Percentiles rank a stretch among this genome's conserved stretches.
phyloP scores from a whole-genome alignment of 257 asterid genomes.

The Solanum clarkiae region DNA sequence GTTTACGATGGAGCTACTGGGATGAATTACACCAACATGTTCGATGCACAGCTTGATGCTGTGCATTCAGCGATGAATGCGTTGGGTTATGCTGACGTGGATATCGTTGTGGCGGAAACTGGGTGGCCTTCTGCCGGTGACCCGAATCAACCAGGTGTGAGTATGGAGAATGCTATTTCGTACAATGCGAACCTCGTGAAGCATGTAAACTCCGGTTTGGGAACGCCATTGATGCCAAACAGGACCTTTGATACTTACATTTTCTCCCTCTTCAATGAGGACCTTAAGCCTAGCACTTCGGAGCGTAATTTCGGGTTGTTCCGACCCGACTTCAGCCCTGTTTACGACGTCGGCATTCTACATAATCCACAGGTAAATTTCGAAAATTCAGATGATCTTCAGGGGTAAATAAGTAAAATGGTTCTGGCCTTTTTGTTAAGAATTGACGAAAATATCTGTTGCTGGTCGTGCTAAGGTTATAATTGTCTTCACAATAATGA shows the following conservation, averaged over 20 bases:
- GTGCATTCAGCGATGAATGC: too few species aligned
- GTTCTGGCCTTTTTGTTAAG: slow-evolving; percentile 4
- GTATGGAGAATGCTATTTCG: slow-evolving; percentile 19
- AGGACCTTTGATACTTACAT: slow-evolving; percentile 32
- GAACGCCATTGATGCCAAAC: slow-evolving; percentile 43
- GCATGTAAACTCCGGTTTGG: slow-evolving; percentile 30
- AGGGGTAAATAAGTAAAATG: not conserved
- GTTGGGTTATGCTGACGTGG: too few species aligned
- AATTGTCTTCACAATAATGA: slow-evolving; percentile 19
- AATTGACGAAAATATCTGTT: slow-evolving; percentile 19
- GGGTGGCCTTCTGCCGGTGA: slow-evolving; percentile 12
- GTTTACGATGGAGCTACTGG: slow-evolving; percentile 7
- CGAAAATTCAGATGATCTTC: not conserved
- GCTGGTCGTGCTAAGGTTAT: slow-evolving; percentile 21
- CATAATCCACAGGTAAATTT: not conserved
- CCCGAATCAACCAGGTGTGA: slow-evolving; percentile 19
- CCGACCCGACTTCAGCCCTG: slow-evolving; percentile 2
- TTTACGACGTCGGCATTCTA: slow-evolving; percentile 6
- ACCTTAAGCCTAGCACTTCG: slow-evolving; percentile 6
- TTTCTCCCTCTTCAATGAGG: slow-evolving; percentile 19
- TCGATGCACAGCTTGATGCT: too few species aligned
- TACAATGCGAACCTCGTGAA: slow-evolving; percentile 21
- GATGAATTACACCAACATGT: slow-evolving; percentile 18
- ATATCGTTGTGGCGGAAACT: too few species aligned
- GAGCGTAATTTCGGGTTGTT: slow-evolving; percentile 10